Conservation (phyloP, 306 rosid genomes). For the Castanospermum australe region DNA sequence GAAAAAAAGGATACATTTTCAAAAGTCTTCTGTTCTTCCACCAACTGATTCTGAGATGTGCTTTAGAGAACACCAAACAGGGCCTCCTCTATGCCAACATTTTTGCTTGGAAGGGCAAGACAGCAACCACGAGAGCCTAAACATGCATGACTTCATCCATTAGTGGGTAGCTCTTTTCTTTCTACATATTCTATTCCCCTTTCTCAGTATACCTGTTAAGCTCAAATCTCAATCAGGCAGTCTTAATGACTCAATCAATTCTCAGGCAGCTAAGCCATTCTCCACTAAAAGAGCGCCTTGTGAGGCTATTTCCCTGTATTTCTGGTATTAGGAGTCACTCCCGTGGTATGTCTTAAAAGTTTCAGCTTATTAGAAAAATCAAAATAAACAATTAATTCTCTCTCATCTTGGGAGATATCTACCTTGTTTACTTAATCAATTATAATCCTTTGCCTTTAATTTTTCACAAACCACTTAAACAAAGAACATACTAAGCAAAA, state of each 20-base stretch:
- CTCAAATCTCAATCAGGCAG: neutral
- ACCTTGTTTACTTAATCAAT: neutral
- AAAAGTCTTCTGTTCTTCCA: neutral
- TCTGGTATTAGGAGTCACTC: neutral
- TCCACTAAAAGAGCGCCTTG: neutral
- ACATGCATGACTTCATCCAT: neutral
- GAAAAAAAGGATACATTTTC: neutral
- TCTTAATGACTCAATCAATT: neutral
- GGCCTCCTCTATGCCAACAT: too few species aligned
- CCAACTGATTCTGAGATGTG: neutral
- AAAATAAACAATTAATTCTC: neutral
- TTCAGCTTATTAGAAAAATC: neutral
- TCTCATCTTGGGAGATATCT: neutral
- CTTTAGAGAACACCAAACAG: neutral
- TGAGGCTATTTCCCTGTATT: neutral
- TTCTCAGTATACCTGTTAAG: neutral
- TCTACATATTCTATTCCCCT: neutral
- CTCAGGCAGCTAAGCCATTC: neutral
- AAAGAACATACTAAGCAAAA: neutral
- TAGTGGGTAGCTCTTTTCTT: neutral
- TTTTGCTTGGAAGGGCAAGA: too few species aligned
- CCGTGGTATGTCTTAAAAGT: neutral
- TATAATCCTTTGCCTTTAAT: neutral
- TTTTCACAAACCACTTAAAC: neutral
- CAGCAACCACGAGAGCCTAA: neutral